Evolutionary conservation across 1,284 basidiomycete genomes (phyloP).

Genomic region (Naganishia albida): DNA sequence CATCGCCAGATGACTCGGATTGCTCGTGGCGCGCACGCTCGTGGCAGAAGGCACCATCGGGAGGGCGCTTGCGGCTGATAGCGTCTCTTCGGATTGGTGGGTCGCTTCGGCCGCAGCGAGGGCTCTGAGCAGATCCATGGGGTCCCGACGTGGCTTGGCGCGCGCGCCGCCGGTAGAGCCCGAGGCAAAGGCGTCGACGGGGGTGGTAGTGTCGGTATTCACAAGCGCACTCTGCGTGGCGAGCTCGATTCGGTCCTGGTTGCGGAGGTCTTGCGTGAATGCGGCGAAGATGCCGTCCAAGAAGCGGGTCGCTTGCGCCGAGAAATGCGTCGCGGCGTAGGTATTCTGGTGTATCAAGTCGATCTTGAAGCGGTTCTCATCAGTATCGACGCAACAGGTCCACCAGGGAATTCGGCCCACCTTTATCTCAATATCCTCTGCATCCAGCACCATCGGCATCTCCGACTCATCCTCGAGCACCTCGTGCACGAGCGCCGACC

Average conservation of each 20-base stretch:
- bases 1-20: conserved; percentile 21
- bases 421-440: conserved; percentile 47
- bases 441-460: conserved; percentile 26
- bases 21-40: conserved; percentile 19
- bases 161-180: conserved; percentile 33
- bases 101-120: conserved; percentile 46
- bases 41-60: conserved; percentile 21
- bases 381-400: neutral
- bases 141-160: conserved; percentile 37
- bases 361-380: conserved; percentile 38
- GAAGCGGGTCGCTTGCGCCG: conserved; percentile 47
- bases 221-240: conserved; percentile 21
- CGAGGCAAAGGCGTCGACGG: conserved; percentile 39
- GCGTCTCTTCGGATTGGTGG: conserved; percentile 39
- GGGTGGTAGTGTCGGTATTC: conserved; percentile 37
- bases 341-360: conserved; percentile 49
- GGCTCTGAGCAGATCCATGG: conserved; percentile 48
- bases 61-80: conserved; percentile 40
- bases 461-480: conserved; percentile 34
- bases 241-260: conserved; percentile 40
- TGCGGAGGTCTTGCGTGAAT: conserved; percentile 47
- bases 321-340: conserved; percentile 50
- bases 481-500: conserved; percentile 30
- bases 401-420: conserved; percentile 35
- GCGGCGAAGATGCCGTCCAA: conserved; percentile 53